Base-by-base conservation (phyloP, 371 early-diverging fungal species). In the Sporodiniella umbellata region DNA sequence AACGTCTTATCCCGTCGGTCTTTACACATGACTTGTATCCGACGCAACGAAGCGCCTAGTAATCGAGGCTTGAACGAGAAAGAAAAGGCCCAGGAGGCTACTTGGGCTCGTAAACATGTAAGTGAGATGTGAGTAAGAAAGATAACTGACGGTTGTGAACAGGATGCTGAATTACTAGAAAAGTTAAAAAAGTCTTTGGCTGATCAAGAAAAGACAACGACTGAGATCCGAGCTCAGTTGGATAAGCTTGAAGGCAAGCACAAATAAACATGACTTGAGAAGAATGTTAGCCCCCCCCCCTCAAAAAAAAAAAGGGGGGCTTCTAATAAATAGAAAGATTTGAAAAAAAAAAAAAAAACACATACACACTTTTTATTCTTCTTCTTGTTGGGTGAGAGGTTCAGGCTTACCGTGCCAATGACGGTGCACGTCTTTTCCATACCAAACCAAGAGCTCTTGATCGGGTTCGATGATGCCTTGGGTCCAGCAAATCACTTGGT, bases 371-470 rank as follows among this genome's bases (percentile, higher is more conserved):
- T 25, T 25, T 12, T 15, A 2, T 48, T 30, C 21, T 33, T 33
- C 33, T 35, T 18, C 38, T 15, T 37, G 14, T 6, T 19, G 42
- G 11, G 17, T 49, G 2, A 10, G 14, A 21, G 44, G 33, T 25
- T 43, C 47, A 23, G 50, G 45, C 15, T 51, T 39, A 3, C 46
- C 17, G 3, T 38, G 43, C 72, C 72, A 72, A 47, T 73, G 51
- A 31, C 73, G 46, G 43, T 68, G 53, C 11, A 73, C 73, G 53
- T 73, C 63, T 23, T 42, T 31, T 42, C 92, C 92, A 63, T 92
- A 92, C 49, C 85, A 86, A 8, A 85, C 94, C 64, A 92, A 84
- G 31, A 94, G 46, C 56, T 94, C 94, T 58, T 91, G 89, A 1
- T 87, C 93, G 0, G 61, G 53, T 25, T 72, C 59, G 37, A 94